phyloP scores from a whole-genome alignment of 1,139 yeast species.

The Lodderomyces metapsilosis region DNA sequence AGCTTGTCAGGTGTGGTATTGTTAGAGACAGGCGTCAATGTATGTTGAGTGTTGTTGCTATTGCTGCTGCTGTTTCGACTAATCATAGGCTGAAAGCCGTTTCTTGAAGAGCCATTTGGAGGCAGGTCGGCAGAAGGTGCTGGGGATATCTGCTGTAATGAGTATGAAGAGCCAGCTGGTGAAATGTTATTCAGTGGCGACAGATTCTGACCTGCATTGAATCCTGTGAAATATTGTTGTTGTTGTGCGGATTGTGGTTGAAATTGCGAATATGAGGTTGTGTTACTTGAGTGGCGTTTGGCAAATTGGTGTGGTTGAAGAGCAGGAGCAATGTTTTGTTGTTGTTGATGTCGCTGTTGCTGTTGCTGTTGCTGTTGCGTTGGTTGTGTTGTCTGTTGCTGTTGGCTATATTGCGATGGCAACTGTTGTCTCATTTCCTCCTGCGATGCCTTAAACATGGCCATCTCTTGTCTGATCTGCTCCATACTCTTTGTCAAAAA shows the following conservation, averaged over 20 bases:
- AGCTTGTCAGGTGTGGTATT: constrained; percentile 13
- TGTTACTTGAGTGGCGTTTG: constrained; percentile 4
- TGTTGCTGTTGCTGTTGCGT: constrained; percentile 8
- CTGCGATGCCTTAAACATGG: constrained; percentile 16
- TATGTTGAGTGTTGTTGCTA: constrained; percentile 4
- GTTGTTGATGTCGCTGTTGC: constrained; percentile 4
- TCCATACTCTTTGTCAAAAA: constrained; percentile 37
- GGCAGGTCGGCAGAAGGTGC: constrained; percentile 56
- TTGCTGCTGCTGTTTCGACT: constrained; percentile 3
- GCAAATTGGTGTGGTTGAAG: constrained; percentile 6
- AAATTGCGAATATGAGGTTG: constrained; percentile 3
- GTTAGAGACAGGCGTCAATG: constrained; percentile 21
- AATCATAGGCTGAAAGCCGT: background rate
- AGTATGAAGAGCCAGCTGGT: constrained; percentile 34
- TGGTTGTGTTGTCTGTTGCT: background rate
- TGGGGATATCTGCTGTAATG: constrained; percentile 51
- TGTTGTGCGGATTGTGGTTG: constrained; percentile 3
- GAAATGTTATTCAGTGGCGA: constrained; percentile 19
- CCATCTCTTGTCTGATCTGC: constrained; percentile 29
- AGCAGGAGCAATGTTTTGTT: constrained; percentile 1
- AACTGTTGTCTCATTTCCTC: constrained; percentile 8
- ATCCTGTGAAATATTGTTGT: background rate
- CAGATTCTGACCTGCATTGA: constrained; percentile 10
- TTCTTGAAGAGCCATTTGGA: constrained; percentile 17
- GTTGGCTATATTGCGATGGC: constrained; percentile 5